Percentiles rank a stretch among this genome's conserved stretches.
Conservation (phyloP, 345 rosid genomes). For the Barbarea vulgaris region DNA sequence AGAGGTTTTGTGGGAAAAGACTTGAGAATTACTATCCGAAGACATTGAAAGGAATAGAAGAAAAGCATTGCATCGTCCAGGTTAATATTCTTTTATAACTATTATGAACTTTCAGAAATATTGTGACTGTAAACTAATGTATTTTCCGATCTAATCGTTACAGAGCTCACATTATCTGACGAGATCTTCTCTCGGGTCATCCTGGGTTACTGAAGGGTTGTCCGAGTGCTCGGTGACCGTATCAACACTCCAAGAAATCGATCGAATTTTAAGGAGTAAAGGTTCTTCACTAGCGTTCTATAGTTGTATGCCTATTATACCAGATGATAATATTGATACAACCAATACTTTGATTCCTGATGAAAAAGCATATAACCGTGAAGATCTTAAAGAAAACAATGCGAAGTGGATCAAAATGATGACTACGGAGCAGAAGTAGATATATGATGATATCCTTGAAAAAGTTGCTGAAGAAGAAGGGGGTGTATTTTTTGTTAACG, state of each 20-base stretch:
- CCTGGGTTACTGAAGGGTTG: too few species aligned
- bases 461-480: neutral
- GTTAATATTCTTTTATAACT: too few species aligned
- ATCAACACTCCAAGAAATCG: neutral
- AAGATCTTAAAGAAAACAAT: too few species aligned
- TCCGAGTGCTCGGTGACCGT: too few species aligned
- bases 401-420: neutral
- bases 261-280: neutral
- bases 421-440: neutral
- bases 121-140: too few species aligned
- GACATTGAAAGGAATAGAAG: too few species aligned
- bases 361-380: neutral
- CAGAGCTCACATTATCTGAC: neutral
- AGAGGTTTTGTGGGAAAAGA: too few species aligned
- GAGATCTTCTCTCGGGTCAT: too few species aligned
- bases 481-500: neutral
- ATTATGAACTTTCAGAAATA: too few species aligned
- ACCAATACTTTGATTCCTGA: neutral
- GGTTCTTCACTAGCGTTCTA: neutral
- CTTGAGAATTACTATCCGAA: too few species aligned
- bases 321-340: too few species aligned
- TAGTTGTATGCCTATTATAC: neutral
- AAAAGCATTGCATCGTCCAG: neutral
- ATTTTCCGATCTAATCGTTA: neutral
- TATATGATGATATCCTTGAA: too few species aligned